phyloP scores from a whole-genome alignment of 2,329 filamentous ascomycete species.

The Purpureocillium lavendulum region DNA sequence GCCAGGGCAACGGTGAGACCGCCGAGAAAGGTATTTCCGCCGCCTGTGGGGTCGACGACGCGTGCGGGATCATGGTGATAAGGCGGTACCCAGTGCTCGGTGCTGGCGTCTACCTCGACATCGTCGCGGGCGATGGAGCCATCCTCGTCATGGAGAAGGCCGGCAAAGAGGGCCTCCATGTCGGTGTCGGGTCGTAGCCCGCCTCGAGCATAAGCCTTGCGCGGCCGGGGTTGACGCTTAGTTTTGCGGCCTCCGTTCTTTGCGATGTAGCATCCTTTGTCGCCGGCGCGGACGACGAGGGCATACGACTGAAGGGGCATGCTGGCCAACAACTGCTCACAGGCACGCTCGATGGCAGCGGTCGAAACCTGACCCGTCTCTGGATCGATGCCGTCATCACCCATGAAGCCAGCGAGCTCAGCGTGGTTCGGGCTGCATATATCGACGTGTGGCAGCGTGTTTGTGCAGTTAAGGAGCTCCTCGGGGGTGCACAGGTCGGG shows the following conservation, averaged over 20 bases:
- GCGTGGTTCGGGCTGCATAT: constrained; percentile 74
- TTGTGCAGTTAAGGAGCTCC: constrained; percentile 56
- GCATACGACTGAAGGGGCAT: constrained; percentile 59
- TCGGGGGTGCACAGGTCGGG: constrained; percentile 76
- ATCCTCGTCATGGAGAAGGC: constrained; percentile 44
- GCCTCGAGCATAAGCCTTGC: constrained; percentile 37
- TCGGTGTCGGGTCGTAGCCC: constrained; percentile 52
- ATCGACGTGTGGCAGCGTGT: constrained; percentile 52
- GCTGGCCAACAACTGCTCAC: constrained; percentile 53
- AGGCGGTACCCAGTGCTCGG: constrained; percentile 70
- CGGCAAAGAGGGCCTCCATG: constrained; percentile 54
- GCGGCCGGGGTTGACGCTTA: constrained; percentile 21
- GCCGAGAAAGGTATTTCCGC: constrained; percentile 80
- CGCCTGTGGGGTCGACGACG: constrained; percentile 89
- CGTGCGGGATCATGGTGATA: constrained; percentile 48
- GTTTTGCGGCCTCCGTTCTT: constrained; percentile 46
- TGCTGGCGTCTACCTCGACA: constrained; percentile 54
- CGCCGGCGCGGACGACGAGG: constrained; percentile 63
- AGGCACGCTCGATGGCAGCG: constrained; percentile 45
- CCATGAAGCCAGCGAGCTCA: constrained; percentile 84
- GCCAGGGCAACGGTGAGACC: constrained; percentile 51
- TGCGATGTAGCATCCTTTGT: constrained; percentile 61
- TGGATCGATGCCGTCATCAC: constrained; percentile 45
- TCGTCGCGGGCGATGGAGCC: constrained; percentile 48
- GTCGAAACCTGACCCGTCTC: constrained; percentile 45